Conservation (phyloP, 805 yeast genomes). For the Scheffersomyces stipitis region DNA sequence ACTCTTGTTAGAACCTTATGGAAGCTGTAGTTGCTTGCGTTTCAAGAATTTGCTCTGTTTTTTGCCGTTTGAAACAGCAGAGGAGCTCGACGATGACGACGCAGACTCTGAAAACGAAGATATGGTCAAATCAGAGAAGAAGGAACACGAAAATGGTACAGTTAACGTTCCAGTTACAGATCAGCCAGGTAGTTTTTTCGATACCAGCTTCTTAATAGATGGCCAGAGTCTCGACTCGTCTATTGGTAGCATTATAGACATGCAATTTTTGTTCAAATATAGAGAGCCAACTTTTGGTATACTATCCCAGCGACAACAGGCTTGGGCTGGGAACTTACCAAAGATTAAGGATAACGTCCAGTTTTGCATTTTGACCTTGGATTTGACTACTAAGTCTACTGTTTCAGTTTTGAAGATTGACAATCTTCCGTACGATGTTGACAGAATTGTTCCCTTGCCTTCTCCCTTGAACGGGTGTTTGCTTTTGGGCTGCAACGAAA, state of each 20-base stretch:
- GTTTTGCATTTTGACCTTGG: slow-evolving; percentile 66
- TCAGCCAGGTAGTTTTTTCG: slow-evolving; percentile 28
- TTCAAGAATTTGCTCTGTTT: slow-evolving; percentile 71
- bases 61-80: slow-evolving; percentile 57
- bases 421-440: slow-evolving; percentile 73
- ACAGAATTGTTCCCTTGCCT: slow-evolving; percentile 59
- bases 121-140: slow-evolving; percentile 8
- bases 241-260: slow-evolving; percentile 65
- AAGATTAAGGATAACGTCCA: slow-evolving; percentile 60
- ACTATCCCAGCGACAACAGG: slow-evolving; percentile 50
- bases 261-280: slow-evolving; percentile 70
- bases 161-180: background rate
- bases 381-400: slow-evolving; percentile 54
- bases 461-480: slow-evolving; percentile 70
- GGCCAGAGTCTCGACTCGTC: slow-evolving; percentile 56
- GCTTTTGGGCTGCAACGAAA: slow-evolving; percentile 69
- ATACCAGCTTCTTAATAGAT: slow-evolving; percentile 58
- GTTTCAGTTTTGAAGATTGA: slow-evolving; percentile 67
- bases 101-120: slow-evolving; percentile 33
- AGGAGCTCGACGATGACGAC: slow-evolving; percentile 41
- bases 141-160: slow-evolving; percentile 7
- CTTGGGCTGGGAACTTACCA: slow-evolving; percentile 80
- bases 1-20: slow-evolving; percentile 60
- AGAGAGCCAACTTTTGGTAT: slow-evolving; percentile 81
- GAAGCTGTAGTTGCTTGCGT: slow-evolving; percentile 54